These are phyloP conservation scores for Lactarius pseudohatsudake DNA, from an alignment of 768 basidiomycete genomes.

Conservation along the genomic window DNA sequence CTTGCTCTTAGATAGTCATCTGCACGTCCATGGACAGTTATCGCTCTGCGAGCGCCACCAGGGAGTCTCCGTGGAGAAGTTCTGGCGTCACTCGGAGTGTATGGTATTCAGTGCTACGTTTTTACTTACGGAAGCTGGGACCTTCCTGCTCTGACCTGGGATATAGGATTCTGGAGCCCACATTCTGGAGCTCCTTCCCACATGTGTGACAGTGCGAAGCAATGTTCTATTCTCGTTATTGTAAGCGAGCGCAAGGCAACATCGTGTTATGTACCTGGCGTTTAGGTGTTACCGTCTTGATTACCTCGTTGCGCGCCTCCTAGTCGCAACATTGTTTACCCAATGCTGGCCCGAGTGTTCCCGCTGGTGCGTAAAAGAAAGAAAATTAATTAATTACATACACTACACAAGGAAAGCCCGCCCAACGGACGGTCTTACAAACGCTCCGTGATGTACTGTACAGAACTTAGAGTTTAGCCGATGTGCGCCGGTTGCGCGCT, in stretches of 20 bases:
- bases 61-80: background rate
- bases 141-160: background rate
- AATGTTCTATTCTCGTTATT: background rate
- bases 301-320: constrained; percentile 16
- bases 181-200: constrained; percentile 7
- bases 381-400: background rate
- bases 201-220: constrained; percentile 16
- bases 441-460: background rate
- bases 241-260: constrained; percentile 23
- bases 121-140: constrained; percentile 14
- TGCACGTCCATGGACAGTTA: constrained; percentile 23
- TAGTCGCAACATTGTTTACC: background rate
- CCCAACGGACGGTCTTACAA: constrained; percentile 1
- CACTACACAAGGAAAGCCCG: background rate
- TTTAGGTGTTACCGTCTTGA: constrained; percentile 4
- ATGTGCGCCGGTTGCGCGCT: constrained; percentile 9
- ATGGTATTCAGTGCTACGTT: constrained; percentile 7
- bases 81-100: constrained; percentile 9
- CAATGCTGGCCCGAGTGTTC: background rate
- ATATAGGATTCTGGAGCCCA: background rate
- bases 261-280: constrained; percentile 15
- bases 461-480: constrained; percentile 11
- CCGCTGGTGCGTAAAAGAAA: background rate
- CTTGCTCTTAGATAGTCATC: constrained; percentile 11
- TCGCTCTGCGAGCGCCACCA: constrained; percentile 11